A percentile compares a stretch with the other conserved stretches of the same genome.
Evolutionary conservation across 2,329 filamentous ascomycete genomes (phyloP).

Genomic region (Arthroderma uncinatum): DNA sequence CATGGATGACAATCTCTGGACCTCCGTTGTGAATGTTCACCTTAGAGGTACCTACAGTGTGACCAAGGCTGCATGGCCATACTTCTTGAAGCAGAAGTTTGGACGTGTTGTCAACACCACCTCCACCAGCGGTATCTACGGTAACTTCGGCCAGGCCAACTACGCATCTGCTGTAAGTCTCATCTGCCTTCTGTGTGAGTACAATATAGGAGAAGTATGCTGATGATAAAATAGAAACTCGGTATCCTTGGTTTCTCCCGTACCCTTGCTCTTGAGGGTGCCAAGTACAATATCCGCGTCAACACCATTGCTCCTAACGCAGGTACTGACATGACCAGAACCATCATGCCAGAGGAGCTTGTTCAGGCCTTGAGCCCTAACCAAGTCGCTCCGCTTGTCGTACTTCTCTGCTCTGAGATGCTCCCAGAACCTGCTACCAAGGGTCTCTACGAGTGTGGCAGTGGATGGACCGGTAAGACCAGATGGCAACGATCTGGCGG

Average conservation of each 20-base stretch:
- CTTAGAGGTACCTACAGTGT: slow-evolving; percentile 91
- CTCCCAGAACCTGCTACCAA: slow-evolving; percentile 74
- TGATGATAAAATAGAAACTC: slow-evolving; percentile 49
- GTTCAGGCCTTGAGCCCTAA: slow-evolving; percentile 99
- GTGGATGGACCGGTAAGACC: slow-evolving; percentile 82
- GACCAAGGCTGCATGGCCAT: slow-evolving; percentile 94
- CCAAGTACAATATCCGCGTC: slow-evolving; percentile 95
- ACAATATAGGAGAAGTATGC: slow-evolving; percentile 16
- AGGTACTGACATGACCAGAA: slow-evolving; percentile 87
- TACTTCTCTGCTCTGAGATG: slow-evolving; percentile 76
- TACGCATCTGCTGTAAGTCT: slow-evolving; percentile 72
- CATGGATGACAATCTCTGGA: slow-evolving; percentile 92
- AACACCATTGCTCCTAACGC: slow-evolving; percentile 98
- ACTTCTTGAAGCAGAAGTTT: slow-evolving; percentile 97
- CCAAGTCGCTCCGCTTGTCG: slow-evolving; percentile 88
- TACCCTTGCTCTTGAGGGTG: slow-evolving; percentile 81
- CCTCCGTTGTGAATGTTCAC: slow-evolving; percentile 84
- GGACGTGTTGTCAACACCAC: slow-evolving; percentile 95
- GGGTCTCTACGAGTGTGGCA: slow-evolving; percentile 85
- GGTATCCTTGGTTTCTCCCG: slow-evolving; percentile 94
- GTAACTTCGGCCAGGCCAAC: slow-evolving; percentile 98
- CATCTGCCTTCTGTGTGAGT: slow-evolving; percentile 12
- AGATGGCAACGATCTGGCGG: slow-evolving; percentile 91
- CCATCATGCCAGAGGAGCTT: slow-evolving; percentile 91
- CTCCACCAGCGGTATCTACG: slow-evolving; percentile 93